Evolutionary conservation across 306 rosid genomes (phyloP).

Genomic region (Lathyrus aphaca): DNA sequence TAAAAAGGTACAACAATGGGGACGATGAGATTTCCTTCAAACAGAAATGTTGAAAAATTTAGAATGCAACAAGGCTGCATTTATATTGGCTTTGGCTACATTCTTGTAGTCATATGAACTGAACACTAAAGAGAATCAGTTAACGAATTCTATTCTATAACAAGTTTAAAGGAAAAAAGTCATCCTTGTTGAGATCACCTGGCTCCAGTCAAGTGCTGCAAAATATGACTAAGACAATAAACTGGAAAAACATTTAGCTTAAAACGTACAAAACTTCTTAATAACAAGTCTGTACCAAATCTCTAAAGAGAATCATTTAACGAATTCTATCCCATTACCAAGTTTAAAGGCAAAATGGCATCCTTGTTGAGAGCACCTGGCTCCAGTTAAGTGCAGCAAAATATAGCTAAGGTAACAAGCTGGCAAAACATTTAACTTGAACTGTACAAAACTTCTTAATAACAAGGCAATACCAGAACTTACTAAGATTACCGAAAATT

Average conservation of each 20-base stretch:
- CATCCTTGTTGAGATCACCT: conserved; percentile 5
- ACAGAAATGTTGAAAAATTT: background rate
- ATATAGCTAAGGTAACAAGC: background rate
- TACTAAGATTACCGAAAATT: conserved; percentile 8
- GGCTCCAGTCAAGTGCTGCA: conserved; percentile 4
- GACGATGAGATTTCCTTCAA: conserved; percentile 25
- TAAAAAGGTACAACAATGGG: background rate
- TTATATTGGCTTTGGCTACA: conserved; percentile 11
- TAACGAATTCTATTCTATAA: conserved; percentile 16
- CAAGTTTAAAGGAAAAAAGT: conserved; percentile 14
- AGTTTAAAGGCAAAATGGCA: background rate
- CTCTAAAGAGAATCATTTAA: background rate
- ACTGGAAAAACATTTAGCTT: conserved; percentile 6
- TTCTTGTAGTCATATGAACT: conserved; percentile 11
- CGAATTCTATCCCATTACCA: too few species aligned
- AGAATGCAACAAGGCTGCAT: conserved; percentile 20
- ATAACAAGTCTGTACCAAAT: background rate
- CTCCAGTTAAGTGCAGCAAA: conserved; percentile 9
- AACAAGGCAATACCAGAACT: background rate
- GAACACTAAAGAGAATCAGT: conserved; percentile 13
- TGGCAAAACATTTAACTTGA: conserved; percentile 11
- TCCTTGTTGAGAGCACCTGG: conserved; percentile 7
- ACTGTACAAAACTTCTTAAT: background rate
- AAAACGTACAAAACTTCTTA: background rate
- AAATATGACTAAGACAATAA: background rate